Base-by-base conservation (phyloP, 495 filamentous ascomycete genomes). In the Lophium mytilinum region DNA sequence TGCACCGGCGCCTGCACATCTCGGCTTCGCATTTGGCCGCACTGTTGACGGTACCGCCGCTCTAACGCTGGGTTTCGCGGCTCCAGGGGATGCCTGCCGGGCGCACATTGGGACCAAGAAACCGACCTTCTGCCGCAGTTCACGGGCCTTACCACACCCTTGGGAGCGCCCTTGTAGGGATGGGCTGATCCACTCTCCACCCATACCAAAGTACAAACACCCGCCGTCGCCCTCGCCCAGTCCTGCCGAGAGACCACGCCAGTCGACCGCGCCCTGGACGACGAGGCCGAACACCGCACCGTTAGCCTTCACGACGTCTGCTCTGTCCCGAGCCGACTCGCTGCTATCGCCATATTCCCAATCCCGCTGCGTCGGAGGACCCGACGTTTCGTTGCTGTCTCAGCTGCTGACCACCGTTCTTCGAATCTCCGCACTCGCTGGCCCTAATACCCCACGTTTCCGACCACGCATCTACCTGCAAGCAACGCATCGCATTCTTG, bases 311-410 rank as follows among this genome's bases (percentile, higher is more conserved):
- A 21, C 24, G 37, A n/a, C 19, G 51, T n/a, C 21, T 19, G 17
- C 21, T 37, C 15, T 4, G 46, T 21, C 17, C 37, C 43, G 52
- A 54, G 54, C 53, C 49, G 53, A 40, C 45, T 53, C 49, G 47
- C 54, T 21, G 43, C 30, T 34, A 17, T n/a, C n/a, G 18, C 34
- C 11, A 36, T 9, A 41, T 56, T 35, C 53, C 45, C 61, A 56
- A 34, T 52, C 15, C 61, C 21, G 56, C 24, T 30, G 24, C 24
- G 24, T 53, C 56, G 51, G 61, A 56, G 56, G 51, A 57, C 55
- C 55, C 60, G 55, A 42, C 51, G 50, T 50, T 56, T 59, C 61
- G 61, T 54, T 40, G 42, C 35, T 58, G 61, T 63, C 56, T 63
- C 60, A 63, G 50, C 55, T 55, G 15, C 24, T 30, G 24, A 30